These are phyloP conservation scores for Aspergillus phoenicis DNA, from an alignment of 2,329 filamentous ascomycete genomes.

Conservation along the genomic window DNA sequence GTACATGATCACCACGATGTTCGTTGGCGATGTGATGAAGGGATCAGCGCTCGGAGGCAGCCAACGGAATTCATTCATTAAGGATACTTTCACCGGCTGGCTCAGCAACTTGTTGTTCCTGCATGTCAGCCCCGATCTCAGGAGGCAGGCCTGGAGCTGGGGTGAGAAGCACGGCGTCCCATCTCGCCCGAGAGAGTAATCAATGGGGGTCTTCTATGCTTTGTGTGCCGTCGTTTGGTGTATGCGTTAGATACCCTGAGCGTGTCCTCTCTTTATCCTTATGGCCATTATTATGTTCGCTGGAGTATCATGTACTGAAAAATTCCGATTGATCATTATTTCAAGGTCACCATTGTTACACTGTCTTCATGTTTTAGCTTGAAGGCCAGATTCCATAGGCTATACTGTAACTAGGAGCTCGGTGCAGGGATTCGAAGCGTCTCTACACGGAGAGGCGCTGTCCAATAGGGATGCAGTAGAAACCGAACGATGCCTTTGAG, in stretches of 20 bases:
- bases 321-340: conserved; percentile 6
- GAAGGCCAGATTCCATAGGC: not conserved
- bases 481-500: not conserved
- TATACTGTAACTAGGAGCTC: not conserved
- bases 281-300: conserved; percentile 11
- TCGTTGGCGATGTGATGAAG: conserved; percentile 72
- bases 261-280: conserved; percentile 18
- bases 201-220: conserved; percentile 8
- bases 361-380: not conserved
- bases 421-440: not conserved
- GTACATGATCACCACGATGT: conserved; percentile 75
- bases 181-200: conserved; percentile 5
- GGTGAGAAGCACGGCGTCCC: conserved; percentile 57
- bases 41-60: conserved; percentile 57
- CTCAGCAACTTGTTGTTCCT: conserved; percentile 57
- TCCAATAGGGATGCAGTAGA: not conserved
- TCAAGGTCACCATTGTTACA: conserved; percentile 4
- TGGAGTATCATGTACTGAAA: conserved; percentile 7
- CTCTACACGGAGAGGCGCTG: not conserved
- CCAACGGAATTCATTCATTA: conserved; percentile 55
- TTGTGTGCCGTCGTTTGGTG: conserved; percentile 22
- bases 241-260: conserved; percentile 34
- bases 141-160: conserved; percentile 59
- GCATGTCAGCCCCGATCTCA: conserved; percentile 60
- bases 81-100: conserved; percentile 60